phyloP scores from a whole-genome alignment of 352 stramenopile species.

The Globisporangium takayamanum region DNA sequence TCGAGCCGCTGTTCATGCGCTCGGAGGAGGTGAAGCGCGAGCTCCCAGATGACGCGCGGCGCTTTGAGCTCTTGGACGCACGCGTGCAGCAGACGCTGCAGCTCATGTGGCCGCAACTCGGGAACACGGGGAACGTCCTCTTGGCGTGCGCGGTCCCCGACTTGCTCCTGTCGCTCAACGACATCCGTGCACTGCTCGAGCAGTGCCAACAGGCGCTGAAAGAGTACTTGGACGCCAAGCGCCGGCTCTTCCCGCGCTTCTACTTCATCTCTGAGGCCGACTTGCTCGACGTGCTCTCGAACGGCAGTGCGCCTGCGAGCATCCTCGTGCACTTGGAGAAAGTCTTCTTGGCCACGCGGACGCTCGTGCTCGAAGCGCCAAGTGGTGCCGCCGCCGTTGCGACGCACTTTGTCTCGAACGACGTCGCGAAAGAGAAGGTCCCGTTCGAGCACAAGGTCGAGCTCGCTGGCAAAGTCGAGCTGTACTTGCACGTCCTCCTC shows the following conservation, averaged over 20 bases:
- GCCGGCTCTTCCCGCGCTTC: conserved; percentile 90
- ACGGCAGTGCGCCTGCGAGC: conserved; percentile 81
- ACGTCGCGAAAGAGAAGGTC: conserved; percentile 84
- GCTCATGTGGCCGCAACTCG: conserved; percentile 67
- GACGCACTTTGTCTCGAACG: conserved; percentile 88
- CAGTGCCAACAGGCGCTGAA: conserved; percentile 92
- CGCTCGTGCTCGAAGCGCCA: conserved; percentile 54
- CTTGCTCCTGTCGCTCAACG: conserved; percentile 63
- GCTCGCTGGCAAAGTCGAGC: conserved; percentile 93
- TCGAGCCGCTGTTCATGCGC: conserved; percentile 93
- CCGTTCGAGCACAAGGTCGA: conserved; percentile 84
- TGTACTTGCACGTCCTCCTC: conserved; percentile 92
- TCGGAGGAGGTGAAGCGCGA: conserved; percentile 94
- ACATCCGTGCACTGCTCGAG: conserved; percentile 78
- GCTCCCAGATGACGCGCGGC: conserved; percentile 85
- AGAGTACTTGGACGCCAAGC: conserved; percentile 93
- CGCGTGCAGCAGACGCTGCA: conserved; percentile 58
- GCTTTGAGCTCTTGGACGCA: conserved; percentile 88
- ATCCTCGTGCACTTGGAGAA: conserved; percentile 92
- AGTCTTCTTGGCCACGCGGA: conserved; percentile 65
- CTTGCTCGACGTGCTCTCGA: conserved; percentile 93
- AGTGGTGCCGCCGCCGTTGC: conserved; percentile 29
- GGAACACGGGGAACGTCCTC: conserved; percentile 55
- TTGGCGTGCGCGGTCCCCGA: conserved; percentile 79
- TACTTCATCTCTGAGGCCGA: conserved; percentile 95